Evolutionary conservation across 768 basidiomycete species (phyloP), one percentile per base, ranked within the genome.

Genomic region (Agrocybe pediades): DNA sequence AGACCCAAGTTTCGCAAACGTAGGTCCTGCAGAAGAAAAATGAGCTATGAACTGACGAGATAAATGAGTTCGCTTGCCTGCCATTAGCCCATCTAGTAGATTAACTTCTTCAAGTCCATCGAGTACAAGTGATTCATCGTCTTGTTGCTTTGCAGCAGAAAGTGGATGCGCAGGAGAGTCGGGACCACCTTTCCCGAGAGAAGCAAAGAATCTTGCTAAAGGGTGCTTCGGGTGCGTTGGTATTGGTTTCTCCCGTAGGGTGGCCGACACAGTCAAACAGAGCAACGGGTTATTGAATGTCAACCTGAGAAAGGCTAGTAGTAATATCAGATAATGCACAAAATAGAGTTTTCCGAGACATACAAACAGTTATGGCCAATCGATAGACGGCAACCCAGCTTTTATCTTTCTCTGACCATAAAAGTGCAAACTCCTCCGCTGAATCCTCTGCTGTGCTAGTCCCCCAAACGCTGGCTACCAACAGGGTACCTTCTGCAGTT

Each of bases 231-330:
- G 65, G 40, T 74, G 73, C 4, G 68, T 64, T 1, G 78, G 60
- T 6, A 90, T 65, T 0, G 87, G 82, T 61, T 85, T 90, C 20
- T 95, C 92, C 45, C 94, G 82, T n/a, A 96, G 73, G 0, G 94
- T 97, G n/a, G 86, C 79, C 2, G 90, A 92, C 3, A 87, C 78
- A 0, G 94, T 97, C 24, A 97, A 70, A 62, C 88, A 93, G 23
- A 97, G 79, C 9, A 96, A 68, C 9, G 94, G 94, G 55, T 94
- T 84, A 2, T 74, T 62, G 44, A 88, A 81, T 27, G 79, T 75
- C 15, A 92, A 83, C 26, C 85, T 80, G 24, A 94, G 70, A 66
- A 87, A 95, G 0, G 89, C 92, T 95, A 58, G 21, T 11, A 41
- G 29, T 17, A 39, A 11, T 26, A 53, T 33, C 43, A 55, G 55